Conservation (phyloP, 2,329 filamentous ascomycete species). For the Scedosporium aurantiacum region DNA sequence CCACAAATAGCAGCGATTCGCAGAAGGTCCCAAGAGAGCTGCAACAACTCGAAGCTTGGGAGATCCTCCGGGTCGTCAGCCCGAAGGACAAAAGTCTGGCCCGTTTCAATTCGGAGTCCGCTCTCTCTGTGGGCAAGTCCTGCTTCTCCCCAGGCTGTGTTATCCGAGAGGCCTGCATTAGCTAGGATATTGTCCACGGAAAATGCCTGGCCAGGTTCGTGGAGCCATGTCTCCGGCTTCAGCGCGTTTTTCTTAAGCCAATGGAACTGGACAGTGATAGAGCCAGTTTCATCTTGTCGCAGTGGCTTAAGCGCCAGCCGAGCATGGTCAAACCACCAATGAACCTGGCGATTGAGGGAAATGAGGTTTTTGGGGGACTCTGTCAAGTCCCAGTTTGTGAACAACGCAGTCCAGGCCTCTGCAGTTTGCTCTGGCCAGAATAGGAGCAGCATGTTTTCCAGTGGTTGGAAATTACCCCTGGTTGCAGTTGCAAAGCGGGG, state of each 20-base stretch:
- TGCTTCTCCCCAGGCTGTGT: no score
- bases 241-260: neutral
- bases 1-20: no score
- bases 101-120: no score
- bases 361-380: neutral
- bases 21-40: no score
- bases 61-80: no score
- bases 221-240: neutral
- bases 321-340: neutral
- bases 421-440: neutral
- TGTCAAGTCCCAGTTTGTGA: neutral
- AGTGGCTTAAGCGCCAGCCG: neutral
- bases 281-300: neutral
- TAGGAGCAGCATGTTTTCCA: neutral
- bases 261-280: neutral
- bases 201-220: no score
- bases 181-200: no score
- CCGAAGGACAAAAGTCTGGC: no score
- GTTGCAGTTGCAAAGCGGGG: neutral
- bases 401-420: neutral
- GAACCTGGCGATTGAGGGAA: neutral
- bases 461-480: neutral
- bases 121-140: no score
- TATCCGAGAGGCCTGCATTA: no score
- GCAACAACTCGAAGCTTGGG: no score